A percentile compares a stretch with the other conserved stretches of the same genome.
These are phyloP conservation scores for Gautieria morchelliformis DNA, from an alignment of 768 basidiomycete species.

Conservation along the genomic window DNA sequence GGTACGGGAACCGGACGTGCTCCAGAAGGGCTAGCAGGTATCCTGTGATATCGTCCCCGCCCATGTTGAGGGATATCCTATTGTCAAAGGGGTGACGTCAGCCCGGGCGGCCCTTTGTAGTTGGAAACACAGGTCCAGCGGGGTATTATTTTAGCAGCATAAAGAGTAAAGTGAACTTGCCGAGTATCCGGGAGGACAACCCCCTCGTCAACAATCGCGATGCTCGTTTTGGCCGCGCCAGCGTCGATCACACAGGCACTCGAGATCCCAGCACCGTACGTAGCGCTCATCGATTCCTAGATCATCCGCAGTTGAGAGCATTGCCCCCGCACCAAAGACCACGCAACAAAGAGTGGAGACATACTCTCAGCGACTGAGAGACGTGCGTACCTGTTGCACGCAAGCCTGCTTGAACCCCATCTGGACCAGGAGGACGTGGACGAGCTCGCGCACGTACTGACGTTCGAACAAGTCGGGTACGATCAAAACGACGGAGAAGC, in stretches of 20 bases:
- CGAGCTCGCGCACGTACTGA: conserved; percentile 69
- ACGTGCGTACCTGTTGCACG: conserved; percentile 65
- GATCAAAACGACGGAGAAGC: conserved; percentile 79
- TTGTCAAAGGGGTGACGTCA: conserved; percentile 17
- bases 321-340: not conserved
- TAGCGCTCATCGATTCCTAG: conserved; percentile 87
- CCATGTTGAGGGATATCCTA: conserved; percentile 75
- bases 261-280: conserved; percentile 91
- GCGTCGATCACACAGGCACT: conserved; percentile 95
- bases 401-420: conserved; percentile 94
- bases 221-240: conserved; percentile 72
- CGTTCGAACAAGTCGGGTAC: conserved; percentile 90
- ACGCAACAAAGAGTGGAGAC: not conserved
- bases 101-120: no score
- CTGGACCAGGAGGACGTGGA: conserved; percentile 57
- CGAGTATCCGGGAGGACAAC: conserved; percentile 79
- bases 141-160: not conserved
- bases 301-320: not conserved
- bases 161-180: conserved; percentile 30
- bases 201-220: conserved; percentile 94
- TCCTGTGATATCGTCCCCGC: conserved; percentile 91
- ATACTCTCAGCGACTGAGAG: not conserved
- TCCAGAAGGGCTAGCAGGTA: conserved; percentile 73
- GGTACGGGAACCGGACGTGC: conserved; percentile 81
- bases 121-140: not conserved